These are phyloP conservation scores for Blastocystis sp. DNA, from an alignment of 352 stramenopile species.

Conservation along the genomic window DNA sequence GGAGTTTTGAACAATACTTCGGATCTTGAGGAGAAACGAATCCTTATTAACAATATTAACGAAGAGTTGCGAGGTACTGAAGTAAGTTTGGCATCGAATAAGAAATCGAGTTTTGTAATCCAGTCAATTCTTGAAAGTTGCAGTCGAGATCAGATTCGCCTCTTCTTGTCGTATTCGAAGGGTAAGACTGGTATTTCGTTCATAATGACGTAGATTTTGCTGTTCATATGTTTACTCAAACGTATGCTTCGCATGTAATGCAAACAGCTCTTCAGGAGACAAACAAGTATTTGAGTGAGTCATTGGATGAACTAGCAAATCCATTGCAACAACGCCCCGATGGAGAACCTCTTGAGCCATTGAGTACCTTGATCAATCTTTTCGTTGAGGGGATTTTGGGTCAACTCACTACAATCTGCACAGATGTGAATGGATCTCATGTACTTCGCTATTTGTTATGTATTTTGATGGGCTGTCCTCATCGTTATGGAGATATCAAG, in stretches of 20 bases:
- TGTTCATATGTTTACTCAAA: slow-evolving; percentile 62
- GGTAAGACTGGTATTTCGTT: background rate
- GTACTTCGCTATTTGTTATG: slow-evolving; percentile 39
- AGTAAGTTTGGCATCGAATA: slow-evolving; percentile 62
- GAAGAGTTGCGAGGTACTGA: slow-evolving; percentile 59
- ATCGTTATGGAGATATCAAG: slow-evolving; percentile 27
- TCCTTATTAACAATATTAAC: slow-evolving; percentile 61
- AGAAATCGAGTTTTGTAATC: slow-evolving; percentile 60
- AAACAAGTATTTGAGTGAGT: slow-evolving; percentile 29
- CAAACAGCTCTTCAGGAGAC: slow-evolving; percentile 53
- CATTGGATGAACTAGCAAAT: background rate
- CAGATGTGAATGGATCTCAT: slow-evolving; percentile 43
- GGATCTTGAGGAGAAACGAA: slow-evolving; percentile 44
- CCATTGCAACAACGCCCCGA: slow-evolving; percentile 1
- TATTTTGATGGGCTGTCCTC: slow-evolving; percentile 47
- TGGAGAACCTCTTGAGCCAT: slow-evolving; percentile 39
- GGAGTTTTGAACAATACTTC: slow-evolving; percentile 56
- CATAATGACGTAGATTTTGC: slow-evolving; percentile 19
- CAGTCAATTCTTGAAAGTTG: slow-evolving; percentile 54
- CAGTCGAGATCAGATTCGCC: slow-evolving; percentile 36
- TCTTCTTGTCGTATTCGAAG: slow-evolving; percentile 60
- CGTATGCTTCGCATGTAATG: slow-evolving; percentile 55
- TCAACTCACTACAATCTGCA: background rate
- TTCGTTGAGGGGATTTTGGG: slow-evolving; percentile 28
- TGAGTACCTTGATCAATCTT: slow-evolving; percentile 28